Percentiles rank a stretch among this genome's conserved stretches.
These are phyloP conservation scores for Leccinum pellstonianum DNA, from an alignment of 768 basidiomycete genomes.

Conservation along the genomic window DNA sequence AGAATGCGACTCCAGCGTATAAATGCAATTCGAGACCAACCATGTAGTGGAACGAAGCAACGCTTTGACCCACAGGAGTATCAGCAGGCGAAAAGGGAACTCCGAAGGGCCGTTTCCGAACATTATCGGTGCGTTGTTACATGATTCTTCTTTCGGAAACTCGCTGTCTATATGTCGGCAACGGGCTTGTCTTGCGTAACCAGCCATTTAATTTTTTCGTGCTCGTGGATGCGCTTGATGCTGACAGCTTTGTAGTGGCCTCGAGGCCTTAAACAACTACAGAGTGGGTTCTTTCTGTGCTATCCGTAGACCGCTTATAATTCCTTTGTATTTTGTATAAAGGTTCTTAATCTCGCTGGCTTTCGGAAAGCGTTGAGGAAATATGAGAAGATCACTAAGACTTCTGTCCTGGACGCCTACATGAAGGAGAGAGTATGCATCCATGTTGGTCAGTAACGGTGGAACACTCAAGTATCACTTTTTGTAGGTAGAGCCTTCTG, in stretches of 20 bases:
- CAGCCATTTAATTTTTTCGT: neutral
- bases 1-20: neutral
- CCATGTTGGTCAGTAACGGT: neutral
- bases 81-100: slow-evolving; percentile 74
- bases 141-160: neutral
- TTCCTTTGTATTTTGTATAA: slow-evolving; percentile 1
- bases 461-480: neutral
- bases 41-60: neutral
- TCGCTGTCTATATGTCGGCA: neutral
- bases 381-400: slow-evolving; percentile 77
- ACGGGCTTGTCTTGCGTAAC: neutral
- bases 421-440: slow-evolving; percentile 68
- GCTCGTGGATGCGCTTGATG: neutral
- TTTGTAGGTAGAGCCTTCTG: slow-evolving; percentile 61
- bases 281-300: slow-evolving; percentile 45
- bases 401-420: slow-evolving; percentile 71
- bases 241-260: slow-evolving; percentile 45
- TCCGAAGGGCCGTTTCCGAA: slow-evolving; percentile 82
- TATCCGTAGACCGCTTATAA: neutral
- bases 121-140: slow-evolving; percentile 62
- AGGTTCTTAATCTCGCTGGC: slow-evolving; percentile 88
- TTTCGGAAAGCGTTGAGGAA: slow-evolving; percentile 86
- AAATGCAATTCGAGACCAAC: neutral
- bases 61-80: slow-evolving; percentile 73
- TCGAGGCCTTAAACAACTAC: slow-evolving; percentile 88